Evolutionary conservation across 192 early-diverging fungal species (phyloP), one percentile per base, ranked within the genome.

Genomic region (Mortierella alpina): DNA sequence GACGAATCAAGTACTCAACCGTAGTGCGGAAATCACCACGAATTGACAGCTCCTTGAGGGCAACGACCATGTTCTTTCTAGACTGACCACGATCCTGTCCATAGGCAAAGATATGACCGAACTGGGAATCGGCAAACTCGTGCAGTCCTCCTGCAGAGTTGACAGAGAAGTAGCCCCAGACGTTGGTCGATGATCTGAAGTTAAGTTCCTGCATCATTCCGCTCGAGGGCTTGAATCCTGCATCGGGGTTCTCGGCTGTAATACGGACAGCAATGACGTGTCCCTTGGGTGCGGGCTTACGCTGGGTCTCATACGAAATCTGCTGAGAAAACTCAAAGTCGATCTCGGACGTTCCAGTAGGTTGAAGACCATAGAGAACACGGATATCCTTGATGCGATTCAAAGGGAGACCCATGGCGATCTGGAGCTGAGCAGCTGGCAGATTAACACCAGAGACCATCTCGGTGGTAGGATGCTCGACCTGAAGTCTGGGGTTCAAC

Each of bases 101-200:
- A 74, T 98, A 99, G 12, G 97, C 92, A 72, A 99, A 99, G 65
- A 99, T 95, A 86, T 99, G 98, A 45, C 98, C 98, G 75, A 99
- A 99, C 86, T 99, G 98, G 39, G 95, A 97, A 82, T 99, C 98
- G n/a, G 98, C 98, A 88, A 93, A 99, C 82, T 99, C 98, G 85
- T 99, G 98, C 69, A 99, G 89, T 69, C 96, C 97, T 71, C 98
- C 97, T 42, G 93, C 92, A 31, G 95, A 89, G 74, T 92, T 95
- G 51, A 99, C 97, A 8, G 95, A 96, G 86, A 99, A 99, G 88
- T 98, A 98, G n/a, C 98, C 98, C 98, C 98, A 98, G 44, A 99
- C 98, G 64, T 98, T 98, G 52, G 91, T 95, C 83, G 94, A 95
- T 65, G 91, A 93, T 48, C 96, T 86, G 89, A 99, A 99, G 86